phyloP scores from a whole-genome alignment of 1,284 basidiomycete species.

The Neolentinus lepideus region DNA sequence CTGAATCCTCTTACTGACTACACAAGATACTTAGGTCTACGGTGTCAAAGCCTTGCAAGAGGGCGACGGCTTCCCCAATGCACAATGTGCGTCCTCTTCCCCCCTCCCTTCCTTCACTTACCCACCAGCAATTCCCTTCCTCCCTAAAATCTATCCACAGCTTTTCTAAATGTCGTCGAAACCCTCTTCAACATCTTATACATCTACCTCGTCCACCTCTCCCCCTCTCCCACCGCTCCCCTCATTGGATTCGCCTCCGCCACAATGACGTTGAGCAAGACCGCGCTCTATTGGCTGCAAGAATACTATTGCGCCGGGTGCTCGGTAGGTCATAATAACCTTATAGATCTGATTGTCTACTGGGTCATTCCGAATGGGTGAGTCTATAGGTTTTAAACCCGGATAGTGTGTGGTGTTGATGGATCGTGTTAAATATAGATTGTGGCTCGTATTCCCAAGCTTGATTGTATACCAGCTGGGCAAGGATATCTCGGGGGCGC shows the following conservation, averaged over 20 bases:
- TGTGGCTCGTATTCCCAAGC: conserved; percentile 68
- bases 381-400: conserved; percentile 21
- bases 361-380: conserved; percentile 80
- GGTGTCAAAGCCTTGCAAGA: conserved; percentile 55
- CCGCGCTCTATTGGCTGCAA: conserved; percentile 73
- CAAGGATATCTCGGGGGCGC: conserved; percentile 42
- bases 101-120: not conserved
- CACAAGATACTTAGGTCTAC: conserved; percentile 71
- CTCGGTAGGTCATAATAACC: conserved; percentile 68
- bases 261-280: conserved; percentile 80
- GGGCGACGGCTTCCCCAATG: conserved; percentile 79
- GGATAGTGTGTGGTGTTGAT: conserved; percentile 1
- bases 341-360: conserved; percentile 44
- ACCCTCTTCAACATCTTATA: conserved; percentile 70
- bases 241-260: conserved; percentile 70
- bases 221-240: conserved; percentile 53
- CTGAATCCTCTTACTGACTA: too few species aligned
- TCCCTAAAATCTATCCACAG: conserved; percentile 27
- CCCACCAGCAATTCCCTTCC: conserved; percentile 1
- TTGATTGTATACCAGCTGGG: conserved; percentile 50
- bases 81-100: conserved; percentile 56
- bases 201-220: conserved; percentile 65
- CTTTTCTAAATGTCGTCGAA: conserved; percentile 78
- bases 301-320: conserved; percentile 72
- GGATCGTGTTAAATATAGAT: conserved; percentile 25